Base-by-base conservation (phyloP, 768 basidiomycete species). In the Leccinum olivaceopallidum region DNA sequence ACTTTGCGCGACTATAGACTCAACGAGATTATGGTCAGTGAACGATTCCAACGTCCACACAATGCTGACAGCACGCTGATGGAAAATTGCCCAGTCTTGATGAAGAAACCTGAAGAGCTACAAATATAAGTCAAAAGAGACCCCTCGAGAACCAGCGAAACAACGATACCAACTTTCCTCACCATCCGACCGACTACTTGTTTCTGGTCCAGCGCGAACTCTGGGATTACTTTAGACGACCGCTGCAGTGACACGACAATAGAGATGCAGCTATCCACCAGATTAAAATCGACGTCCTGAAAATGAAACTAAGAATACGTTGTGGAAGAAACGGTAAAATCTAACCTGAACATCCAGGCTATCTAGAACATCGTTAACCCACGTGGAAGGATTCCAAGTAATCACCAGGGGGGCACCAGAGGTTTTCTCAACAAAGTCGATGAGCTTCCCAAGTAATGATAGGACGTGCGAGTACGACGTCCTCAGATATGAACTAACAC, bases 41-140 rank as follows among this genome's bases (percentile, higher is more conserved):
- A 44, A 79, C 58, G 63, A 76, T 65, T 94, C 86, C 44, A 97
- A 73, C 0, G 83, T 79, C 95, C 96, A 98, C 18, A 98, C 80
- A 32, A 97, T 77, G 66, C 80, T 86, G 28, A 92, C 90, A 8
- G 90, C 84, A 22, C 94, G 89, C 54, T 85, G 82, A 72, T 98
- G 95, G 70, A 93, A 95, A 2, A 83, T 78, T 0, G 88, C 77
- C 63, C 73, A 84, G 48, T 88, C 77, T 1, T 86, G 81, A 10
- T 82, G 80, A 26, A 99, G 81, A 72, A 93, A 97, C 56, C 76
- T 78, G 61, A 96, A 78, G 2, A 97, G 79, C 80, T 91, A 77
- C 30, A 62, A 50, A 47, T 54, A 57, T n/a, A 18, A 36, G 61
- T 68, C 51, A 62, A 34, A 34, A 47, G 58, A 53, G 44, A 14